Evolutionary conservation across 805 yeast genomes (phyloP), one percentile per base, ranked within the genome.

Genomic region (Sugiyamaella chiloensis): DNA sequence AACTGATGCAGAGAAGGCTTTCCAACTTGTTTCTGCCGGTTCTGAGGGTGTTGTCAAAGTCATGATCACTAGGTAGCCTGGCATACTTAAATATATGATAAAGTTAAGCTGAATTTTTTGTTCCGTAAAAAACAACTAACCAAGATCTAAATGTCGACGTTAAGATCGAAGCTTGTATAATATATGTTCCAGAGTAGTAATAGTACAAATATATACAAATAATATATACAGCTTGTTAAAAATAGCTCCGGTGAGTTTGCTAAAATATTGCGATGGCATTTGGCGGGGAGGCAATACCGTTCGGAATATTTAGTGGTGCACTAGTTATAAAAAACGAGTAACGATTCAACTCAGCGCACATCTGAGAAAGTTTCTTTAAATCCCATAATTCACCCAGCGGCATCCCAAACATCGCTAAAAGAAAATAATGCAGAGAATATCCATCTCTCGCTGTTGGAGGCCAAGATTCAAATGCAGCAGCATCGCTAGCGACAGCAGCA

Each of bases 231-330:
- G n/a, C n/a, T n/a, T n/a, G n/a, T 26, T 8, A 7, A 26, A 8
- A 26, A 26, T 26, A 26, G 29, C 11, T 26, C 7, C 7, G 29
- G 11, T 26, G 29, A 26, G 11, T 26, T 11, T 21, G 14, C 19
- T 43, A 60, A 29, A 60, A 47, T 16, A 60, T 54, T 17, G 74
- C 78, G 6, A 75, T 74, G 2, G 80, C 77, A 55, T 78, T 75
- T 1, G 69, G 66, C 9, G 64, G 53, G 11, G 67, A 56, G 12
- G 69, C 62, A 5, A 66, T 65, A 21, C 69, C 69, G 7, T 68
- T 67, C 3, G 57, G 56, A 6, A 60, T 59, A 37, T 66, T 64
- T 47, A 63, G 55, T 14, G 69, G 69, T 11, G 62, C 66, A 24
- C 60, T 53, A 9, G 66, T 58, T 42, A 65, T 54, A 54, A 65